Evolutionary conservation across 495 filamentous ascomycete genomes (phyloP).

Genomic region (Evansstolkia leycettana): DNA sequence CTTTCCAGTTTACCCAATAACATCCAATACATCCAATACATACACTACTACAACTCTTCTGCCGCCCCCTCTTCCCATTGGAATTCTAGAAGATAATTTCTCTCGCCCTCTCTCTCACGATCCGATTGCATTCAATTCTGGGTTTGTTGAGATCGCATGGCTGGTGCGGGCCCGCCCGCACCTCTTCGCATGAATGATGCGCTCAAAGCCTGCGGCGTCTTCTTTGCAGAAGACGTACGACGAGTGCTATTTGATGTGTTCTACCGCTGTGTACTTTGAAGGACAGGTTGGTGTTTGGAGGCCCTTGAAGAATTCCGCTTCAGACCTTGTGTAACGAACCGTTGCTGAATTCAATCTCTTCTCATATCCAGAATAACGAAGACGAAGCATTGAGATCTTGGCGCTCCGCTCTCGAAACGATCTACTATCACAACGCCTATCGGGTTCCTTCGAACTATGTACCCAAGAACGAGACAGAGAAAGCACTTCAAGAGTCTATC

Average conservation of each 20-base stretch:
- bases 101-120: too few relatives aligned
- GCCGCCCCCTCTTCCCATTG: not conserved
- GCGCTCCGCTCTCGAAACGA: slow-evolving; percentile 82
- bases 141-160: slow-evolving; percentile 12
- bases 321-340: too few relatives aligned
- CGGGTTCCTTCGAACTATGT: slow-evolving; percentile 54
- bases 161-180: slow-evolving; percentile 16
- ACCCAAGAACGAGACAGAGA: slow-evolving; percentile 76
- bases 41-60: too few relatives aligned
- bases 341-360: slow-evolving; percentile 2
- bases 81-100: too few relatives aligned
- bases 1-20: too few relatives aligned
- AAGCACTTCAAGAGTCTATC: slow-evolving; percentile 67
- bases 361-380: slow-evolving; percentile 63
- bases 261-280: slow-evolving; percentile 91
- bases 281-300: slow-evolving; percentile 52
- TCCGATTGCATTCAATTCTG: too few relatives aligned
- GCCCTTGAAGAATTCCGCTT: not conserved
- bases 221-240: slow-evolving; percentile 95
- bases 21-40: too few relatives aligned
- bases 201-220: slow-evolving; percentile 60
- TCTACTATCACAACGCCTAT: slow-evolving; percentile 77
- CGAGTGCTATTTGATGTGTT: slow-evolving; percentile 86
- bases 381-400: slow-evolving; percentile 84
- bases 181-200: slow-evolving; percentile 47